These are phyloP conservation scores for Colletotrichum sp. DNA, from an alignment of 2,329 filamentous ascomycete genomes.

Conservation along the genomic window DNA sequence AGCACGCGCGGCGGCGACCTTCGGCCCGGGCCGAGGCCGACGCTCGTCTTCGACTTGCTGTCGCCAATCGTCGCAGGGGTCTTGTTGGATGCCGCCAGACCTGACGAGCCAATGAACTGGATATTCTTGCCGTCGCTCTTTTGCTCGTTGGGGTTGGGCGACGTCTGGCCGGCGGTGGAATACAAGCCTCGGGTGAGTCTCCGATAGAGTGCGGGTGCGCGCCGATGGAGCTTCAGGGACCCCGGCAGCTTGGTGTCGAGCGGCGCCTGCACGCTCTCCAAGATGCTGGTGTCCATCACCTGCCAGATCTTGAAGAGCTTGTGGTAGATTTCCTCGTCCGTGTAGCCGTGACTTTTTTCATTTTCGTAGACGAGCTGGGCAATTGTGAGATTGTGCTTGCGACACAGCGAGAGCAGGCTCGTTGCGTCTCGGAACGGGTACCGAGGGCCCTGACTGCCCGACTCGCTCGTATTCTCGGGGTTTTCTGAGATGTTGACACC, in stretches of 20 bases:
- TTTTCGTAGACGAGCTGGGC: constrained; percentile 58
- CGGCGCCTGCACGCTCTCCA: constrained; percentile 53
- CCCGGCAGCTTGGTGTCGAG: constrained; percentile 47
- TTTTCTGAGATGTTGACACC: neutral
- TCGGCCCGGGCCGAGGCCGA: constrained; percentile 24
- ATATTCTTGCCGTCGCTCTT: neutral
- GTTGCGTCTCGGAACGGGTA: constrained; percentile 53
- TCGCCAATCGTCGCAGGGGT: neutral
- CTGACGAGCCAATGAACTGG: neutral
- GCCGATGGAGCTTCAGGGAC: constrained; percentile 51
- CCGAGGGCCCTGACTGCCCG: constrained; percentile 33
- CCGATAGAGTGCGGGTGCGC: constrained; percentile 50
- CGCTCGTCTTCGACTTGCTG: neutral
- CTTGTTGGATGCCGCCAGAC: neutral
- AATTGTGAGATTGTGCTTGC: constrained; percentile 56
- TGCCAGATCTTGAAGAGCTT: constrained; percentile 55
- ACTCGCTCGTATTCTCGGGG: constrained; percentile 21
- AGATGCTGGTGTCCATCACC: constrained; percentile 57
- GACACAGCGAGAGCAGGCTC: constrained; percentile 51
- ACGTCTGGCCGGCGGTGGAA: constrained; percentile 34
- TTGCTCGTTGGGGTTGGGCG: constrained; percentile 3
- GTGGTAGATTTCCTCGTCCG: constrained; percentile 52
- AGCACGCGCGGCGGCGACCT: constrained; percentile 45
- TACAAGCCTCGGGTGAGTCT: constrained; percentile 52
- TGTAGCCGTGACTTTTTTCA: constrained; percentile 55